Base-by-base conservation (phyloP, 768 basidiomycete genomes). In the Scleroderma citrinum region DNA sequence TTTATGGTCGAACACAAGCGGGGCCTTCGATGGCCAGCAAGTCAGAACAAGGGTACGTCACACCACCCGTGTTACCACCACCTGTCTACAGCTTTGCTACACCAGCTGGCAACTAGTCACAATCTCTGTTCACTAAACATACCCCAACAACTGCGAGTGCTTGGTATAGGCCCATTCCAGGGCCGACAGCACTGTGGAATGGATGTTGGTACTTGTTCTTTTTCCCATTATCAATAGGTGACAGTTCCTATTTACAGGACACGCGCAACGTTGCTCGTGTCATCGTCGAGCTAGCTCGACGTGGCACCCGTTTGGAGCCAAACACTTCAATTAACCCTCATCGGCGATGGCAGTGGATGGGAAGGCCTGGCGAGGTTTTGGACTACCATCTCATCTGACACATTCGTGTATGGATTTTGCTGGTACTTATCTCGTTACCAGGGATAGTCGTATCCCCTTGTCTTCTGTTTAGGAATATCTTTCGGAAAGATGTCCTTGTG, bases 131-230 rank as follows among this genome's bases (percentile, higher is more conserved):
- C 70, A 29, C 67, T 90, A 48, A 87, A 87, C 53, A 84, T 95
- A 47, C 65, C 80, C 32, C 76, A 77, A n/a, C 90, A 94, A 65
- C 72, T 96, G 41, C 73, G 75, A 31, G 74, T 75, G n/a, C 79
- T 97, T 37, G 77, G 76, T 10, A 69, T 97, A 40, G 74, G 78
- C 5, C 73, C 76, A 7, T 98, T 98, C 61, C 71, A 85, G 64
- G 94, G 95, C 19, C 80, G 87, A 57, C 75, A 81, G 48, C 95
- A 98, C 67, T 82, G 82, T 60, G 95, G 95, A 20, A 86, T 95
- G 31, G 92, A 93, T 68, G 94, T 93, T 53, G 73, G 88, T 82
- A 38, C 43, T 47, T 47, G 50, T 11, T 24, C 8, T 29, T 40
- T 36, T 29, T 20, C 40, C 20, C 16, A 35, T 41, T 32, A 40